Base-by-base conservation (phyloP, 208 protist genomes). In the Leptomonas pyrrhocoris region DNA sequence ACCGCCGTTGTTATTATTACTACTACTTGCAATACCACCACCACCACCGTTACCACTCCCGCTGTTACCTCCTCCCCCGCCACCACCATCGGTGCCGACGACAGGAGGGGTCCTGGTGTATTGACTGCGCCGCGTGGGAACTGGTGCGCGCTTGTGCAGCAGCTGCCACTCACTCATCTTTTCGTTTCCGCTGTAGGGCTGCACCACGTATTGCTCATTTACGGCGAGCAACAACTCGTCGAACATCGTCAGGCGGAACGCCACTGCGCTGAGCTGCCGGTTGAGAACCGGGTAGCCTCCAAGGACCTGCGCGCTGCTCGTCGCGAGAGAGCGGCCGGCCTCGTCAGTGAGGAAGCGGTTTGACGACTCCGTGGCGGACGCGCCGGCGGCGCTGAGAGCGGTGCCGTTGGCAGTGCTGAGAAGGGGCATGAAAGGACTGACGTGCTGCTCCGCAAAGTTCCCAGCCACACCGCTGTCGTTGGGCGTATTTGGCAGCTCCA, bases 281-380 rank as follows among this genome's bases (percentile, higher is more conserved):
- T 86, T 83, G 62, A 83, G 83, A 28, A 74, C 53, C 6, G 81
- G 77, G 54, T 81, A 81, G 46, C 69, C 72, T 12, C 67, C 38
- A 34, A 54, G 34, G 51, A 54, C 66, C 45, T 58, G 31, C 38
- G 42, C 55, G 23, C 61, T 67, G 18, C 68, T 57, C 1, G 64
- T 48, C 31, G 31, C 58, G 25, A 45, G 42, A 9, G 28, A 65
- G 12, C 63, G 72, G 28, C 72, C 40, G 36, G 59, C 60, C 38
- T 71, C 63, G 48, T 66, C 55, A 49, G 63, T 61, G 13, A 45
- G 9, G 55, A 30, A 45, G 56, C 54, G 72, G 45, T 38, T 48
- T 12, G 54, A 55, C 12, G 65, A 71, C 18, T 71, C 50, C 16
- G n/a, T 45, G 55, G 59, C 51, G 62, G 50, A 56, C 9, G 59